Percentiles rank a stretch among this genome's conserved stretches.
These are phyloP conservation scores for Coriolopsis trogii DNA, from an alignment of 1,284 basidiomycete species.

Conservation along the genomic window DNA sequence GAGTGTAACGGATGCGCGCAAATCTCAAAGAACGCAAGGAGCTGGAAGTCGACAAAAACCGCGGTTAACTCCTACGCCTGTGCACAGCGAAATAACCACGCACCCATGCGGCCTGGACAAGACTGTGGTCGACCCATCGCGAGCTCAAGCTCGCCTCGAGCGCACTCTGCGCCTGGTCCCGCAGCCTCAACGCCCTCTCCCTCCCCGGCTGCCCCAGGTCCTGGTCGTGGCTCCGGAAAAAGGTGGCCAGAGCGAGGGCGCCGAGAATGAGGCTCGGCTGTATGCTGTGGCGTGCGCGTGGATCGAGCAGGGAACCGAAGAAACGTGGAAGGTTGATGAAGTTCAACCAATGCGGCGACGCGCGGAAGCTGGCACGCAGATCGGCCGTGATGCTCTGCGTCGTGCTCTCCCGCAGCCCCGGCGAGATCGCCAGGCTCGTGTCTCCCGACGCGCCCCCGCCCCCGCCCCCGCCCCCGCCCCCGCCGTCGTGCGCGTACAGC, in stretches of 20 bases:
- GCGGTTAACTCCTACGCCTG: neutral
- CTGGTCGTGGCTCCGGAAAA: conserved; percentile 69
- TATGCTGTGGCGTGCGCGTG: conserved; percentile 52
- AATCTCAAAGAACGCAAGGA: conserved; percentile 71
- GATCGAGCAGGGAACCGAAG: conserved; percentile 59
- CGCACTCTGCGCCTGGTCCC: conserved; percentile 69
- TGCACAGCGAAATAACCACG: conserved; percentile 24
- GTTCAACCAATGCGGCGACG: conserved; percentile 71
- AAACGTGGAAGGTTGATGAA: conserved; percentile 74
- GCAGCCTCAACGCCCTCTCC: conserved; percentile 55
- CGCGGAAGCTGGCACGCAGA: conserved; percentile 64
- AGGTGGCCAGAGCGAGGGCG: conserved; percentile 66
- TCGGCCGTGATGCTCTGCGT: conserved; percentile 53
- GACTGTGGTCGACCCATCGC: conserved; percentile 68
- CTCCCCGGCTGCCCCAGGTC: conserved; percentile 47
- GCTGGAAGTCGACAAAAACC: conserved; percentile 37
- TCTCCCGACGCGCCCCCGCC: conserved; percentile 1
- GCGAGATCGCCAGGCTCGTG: conserved; percentile 36
- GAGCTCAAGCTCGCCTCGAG: conserved; percentile 71
- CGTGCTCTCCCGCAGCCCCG: conserved; percentile 47
- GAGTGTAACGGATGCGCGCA: conserved; percentile 67
- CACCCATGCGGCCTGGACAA: conserved; percentile 78
- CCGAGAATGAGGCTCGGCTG: conserved; percentile 70
- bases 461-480: too few relatives aligned
- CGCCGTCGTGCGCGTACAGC: conserved; percentile 48